Percentiles rank a stretch among this genome's conserved stretches.
Conservation (phyloP, 2,329 filamentous ascomycete species). For the Domatiomyces catenatus region DNA sequence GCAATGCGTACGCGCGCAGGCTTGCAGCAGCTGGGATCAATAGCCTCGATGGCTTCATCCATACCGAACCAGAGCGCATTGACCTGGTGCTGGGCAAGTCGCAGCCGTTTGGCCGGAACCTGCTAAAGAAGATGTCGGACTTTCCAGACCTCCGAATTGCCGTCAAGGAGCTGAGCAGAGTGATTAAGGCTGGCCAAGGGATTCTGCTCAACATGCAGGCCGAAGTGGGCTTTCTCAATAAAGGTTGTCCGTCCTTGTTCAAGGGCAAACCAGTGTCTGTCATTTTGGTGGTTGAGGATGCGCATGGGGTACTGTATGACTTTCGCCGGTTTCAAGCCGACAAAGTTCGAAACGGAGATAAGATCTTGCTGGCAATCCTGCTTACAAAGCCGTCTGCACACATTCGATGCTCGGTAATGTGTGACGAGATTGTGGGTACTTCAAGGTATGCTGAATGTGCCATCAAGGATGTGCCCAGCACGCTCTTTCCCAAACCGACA, state of each 20-base stretch:
- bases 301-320: constrained; percentile 53
- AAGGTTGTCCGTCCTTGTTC: constrained; percentile 45
- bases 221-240: constrained; percentile 57
- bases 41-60: constrained; percentile 54
- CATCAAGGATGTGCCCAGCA: constrained; percentile 30
- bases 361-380: constrained; percentile 44
- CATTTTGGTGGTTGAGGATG: constrained; percentile 59
- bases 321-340: constrained; percentile 50
- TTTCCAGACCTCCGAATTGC: constrained; percentile 56
- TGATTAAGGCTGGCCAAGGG: constrained; percentile 24
- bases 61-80: constrained; percentile 53
- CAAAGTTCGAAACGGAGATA: constrained; percentile 47
- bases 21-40: constrained; percentile 55
- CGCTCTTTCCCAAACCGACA: constrained; percentile 26
- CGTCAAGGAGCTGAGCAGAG: constrained; percentile 34
- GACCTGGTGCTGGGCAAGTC: constrained; percentile 65
- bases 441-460: constrained; percentile 37
- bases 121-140: constrained; percentile 47
- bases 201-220: constrained; percentile 49
- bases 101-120: constrained; percentile 62
- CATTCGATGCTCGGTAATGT: constrained; percentile 58
- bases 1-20: constrained; percentile 58
- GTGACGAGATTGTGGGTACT: constrained; percentile 64
- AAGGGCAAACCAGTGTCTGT: constrained; percentile 49
- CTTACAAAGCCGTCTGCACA: constrained; percentile 40